Evolutionary conservation across 495 filamentous ascomycete species (phyloP).

Genomic region (Articulospora tetracladia): DNA sequence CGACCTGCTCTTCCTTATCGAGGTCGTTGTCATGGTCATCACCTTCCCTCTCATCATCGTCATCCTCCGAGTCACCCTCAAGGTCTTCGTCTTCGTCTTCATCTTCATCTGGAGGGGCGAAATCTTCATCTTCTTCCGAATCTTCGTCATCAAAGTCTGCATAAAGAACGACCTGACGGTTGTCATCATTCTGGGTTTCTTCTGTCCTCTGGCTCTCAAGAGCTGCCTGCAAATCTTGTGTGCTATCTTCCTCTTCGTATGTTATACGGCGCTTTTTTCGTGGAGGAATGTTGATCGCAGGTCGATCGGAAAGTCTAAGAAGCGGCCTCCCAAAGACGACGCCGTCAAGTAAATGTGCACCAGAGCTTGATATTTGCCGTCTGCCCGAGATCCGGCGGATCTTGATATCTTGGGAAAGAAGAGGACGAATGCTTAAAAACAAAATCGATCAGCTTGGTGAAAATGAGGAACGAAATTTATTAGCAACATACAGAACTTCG

Average conservation of each 20-base stretch:
- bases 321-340: slow-evolving; percentile 80
- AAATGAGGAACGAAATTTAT: background rate
- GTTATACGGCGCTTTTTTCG: slow-evolving; percentile 63
- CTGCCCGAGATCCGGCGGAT: slow-evolving; percentile 73
- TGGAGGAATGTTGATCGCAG: slow-evolving; percentile 69
- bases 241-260: slow-evolving; percentile 29
- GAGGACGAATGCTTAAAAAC: slow-evolving; percentile 67
- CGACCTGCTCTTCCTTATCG: background rate
- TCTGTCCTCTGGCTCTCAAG: slow-evolving; percentile 3
- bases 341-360: slow-evolving; percentile 84
- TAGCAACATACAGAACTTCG: slow-evolving; percentile 68
- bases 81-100: slow-evolving; percentile 27
- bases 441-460: slow-evolving; percentile 7
- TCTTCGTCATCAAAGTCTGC: slow-evolving; percentile 30
- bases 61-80: slow-evolving; percentile 9
- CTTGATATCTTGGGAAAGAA: slow-evolving; percentile 70
- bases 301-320: slow-evolving; percentile 57
- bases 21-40: slow-evolving; percentile 28
- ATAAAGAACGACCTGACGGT: slow-evolving; percentile 20
- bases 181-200: slow-evolving; percentile 13
- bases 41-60: slow-evolving; percentile 24
- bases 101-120: slow-evolving; percentile 17
- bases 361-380: slow-evolving; percentile 75
- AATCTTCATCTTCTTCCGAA: slow-evolving; percentile 29
- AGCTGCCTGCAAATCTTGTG: slow-evolving; percentile 2